Base-by-base conservation (phyloP, 2,329 filamentous ascomycete genomes). In the Alternaria panax region DNA sequence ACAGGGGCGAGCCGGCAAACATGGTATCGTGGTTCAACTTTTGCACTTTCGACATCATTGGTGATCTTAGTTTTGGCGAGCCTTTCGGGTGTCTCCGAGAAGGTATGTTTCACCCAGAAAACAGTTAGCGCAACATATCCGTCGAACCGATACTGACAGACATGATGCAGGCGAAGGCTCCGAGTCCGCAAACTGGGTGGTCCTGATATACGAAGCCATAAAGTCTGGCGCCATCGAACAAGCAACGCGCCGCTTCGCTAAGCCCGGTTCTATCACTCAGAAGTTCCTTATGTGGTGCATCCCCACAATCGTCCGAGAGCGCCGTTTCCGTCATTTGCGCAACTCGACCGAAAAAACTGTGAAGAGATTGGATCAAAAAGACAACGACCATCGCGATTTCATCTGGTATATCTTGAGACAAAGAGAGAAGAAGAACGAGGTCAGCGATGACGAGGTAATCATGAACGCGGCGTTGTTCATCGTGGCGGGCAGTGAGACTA, bases 1-100 rank as follows among this genome's bases (percentile, higher is more conserved):
- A 71, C 11, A 68, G 60, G 16, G 67, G 75, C 12, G 62, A 71
- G 40, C 52, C 61, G 1, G 71, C 71, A 18, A 76, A 78, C 36
- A 69, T 76, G 68, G 69, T 76, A n/a, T 67, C 64, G 12, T 76
- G 72, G 72, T 74, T 70, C 46, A 75, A 75, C 36, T 75, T 73
- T 18, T 73, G 69, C 53, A 74, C 72, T 3, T 75, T 75, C 48
- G 72, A 75, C 55, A 75, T 75, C 45, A 73, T 75, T 60, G 73
- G 71, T 1, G 72, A 75, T 57, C 57, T 75, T 50, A 68, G 63
- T 36, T 75, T 75, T 62, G 73, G 72, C 0, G 72, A 75, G 42
- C 70, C 70, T 2, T 75, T 75, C 57, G 70, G 72, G 20, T 75
- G 72, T 59, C 59, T 75, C 56, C 56, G 72, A 38, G 67, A 75